Percentiles rank a stretch among this genome's conserved stretches.
phyloP scores from a whole-genome alignment of 1,284 basidiomycete species.

The Ganoderma lucidum region DNA sequence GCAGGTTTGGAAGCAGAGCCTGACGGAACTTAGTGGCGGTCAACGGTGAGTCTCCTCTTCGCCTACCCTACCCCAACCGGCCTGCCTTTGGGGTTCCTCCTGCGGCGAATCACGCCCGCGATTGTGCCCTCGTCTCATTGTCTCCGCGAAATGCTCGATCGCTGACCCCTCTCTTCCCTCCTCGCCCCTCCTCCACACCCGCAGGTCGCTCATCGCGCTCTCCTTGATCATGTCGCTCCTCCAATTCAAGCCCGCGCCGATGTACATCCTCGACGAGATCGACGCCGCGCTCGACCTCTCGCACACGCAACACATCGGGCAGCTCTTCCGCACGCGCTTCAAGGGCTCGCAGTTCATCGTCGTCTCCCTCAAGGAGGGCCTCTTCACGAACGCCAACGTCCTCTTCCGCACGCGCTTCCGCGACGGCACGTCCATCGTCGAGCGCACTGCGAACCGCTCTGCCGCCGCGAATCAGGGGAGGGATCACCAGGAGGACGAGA shows the following conservation, averaged over 20 bases:
- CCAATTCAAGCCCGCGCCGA: constrained; percentile 99
- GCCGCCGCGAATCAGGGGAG: constrained; percentile 45
- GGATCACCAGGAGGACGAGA: constrained; percentile 34
- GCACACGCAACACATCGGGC: constrained; percentile 97
- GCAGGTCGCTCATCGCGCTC: constrained; percentile 93
- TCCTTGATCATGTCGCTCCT: constrained; percentile 98
- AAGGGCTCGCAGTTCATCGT: constrained; percentile 98
- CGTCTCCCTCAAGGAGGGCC: constrained; percentile 95
- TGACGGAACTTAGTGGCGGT: constrained; percentile 97
- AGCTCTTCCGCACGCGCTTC: constrained; percentile 96
- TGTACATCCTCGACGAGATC: constrained; percentile 99
- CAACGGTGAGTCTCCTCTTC: constrained; percentile 73
- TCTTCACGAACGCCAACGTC: constrained; percentile 98
- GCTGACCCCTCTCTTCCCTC: neutral
- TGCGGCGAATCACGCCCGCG: too few species aligned
- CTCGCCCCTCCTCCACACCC: neutral
- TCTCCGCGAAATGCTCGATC: neutral
- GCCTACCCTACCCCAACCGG: too few species aligned
- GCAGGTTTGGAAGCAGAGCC: constrained; percentile 95
- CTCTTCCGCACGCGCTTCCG: constrained; percentile 93
- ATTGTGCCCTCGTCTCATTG: neutral
- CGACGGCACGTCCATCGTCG: constrained; percentile 92
- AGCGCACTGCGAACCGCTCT: constrained; percentile 75
- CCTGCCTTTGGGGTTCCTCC: too few species aligned
- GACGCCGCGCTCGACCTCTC: constrained; percentile 96